Base-by-base conservation (phyloP, 1,139 yeast genomes). In the Citeromyces hawaiiensis region DNA sequence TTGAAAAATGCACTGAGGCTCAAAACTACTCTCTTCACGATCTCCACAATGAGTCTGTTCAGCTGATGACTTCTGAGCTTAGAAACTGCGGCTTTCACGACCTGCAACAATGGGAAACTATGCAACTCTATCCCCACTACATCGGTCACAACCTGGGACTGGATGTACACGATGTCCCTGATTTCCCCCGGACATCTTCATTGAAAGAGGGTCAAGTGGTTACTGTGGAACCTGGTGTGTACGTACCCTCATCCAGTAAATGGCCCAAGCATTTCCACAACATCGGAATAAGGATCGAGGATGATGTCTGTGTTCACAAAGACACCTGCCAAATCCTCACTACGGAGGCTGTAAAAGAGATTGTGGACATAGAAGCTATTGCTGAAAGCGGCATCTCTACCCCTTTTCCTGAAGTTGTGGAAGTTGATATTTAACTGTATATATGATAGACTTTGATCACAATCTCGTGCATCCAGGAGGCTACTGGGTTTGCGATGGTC, bases 121-220 rank as follows among this genome's bases (percentile, higher is more conserved):
- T 74, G 30, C 61, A 72, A 41, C 61, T 91, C 33, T 93, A 88
- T 53, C 97, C 97, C 0, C 99, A 93, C 57, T 87, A 85, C 52
- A 79, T 93, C 47, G 98, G 98, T 2, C 99, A 93, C 56, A 91
- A 91, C 53, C 64, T 93, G 38, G 99, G 99, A 0, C 61, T 93
- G 37, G 98, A 91, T 51, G 83, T 88, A 30, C 97, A 88, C 59
- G 97, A 88, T 55, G 69, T 80, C 21, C 86, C 91, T 11, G 58
- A 67, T 33, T 70, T 66, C 40, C 73, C 79, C 25, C 68, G 76
- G 53, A 68, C 56, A 48, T 70, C 66, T 38, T 65, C 60, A 34
- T 53, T 83, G 36, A 60, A 57, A 31, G 64, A 60, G 23, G 85
- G 85, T 3, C 86, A 81, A 50, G 96, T 91, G 2, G 66, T 91